phyloP scores from a whole-genome alignment of 768 basidiomycete species.

The Scleroderma citrinum region DNA sequence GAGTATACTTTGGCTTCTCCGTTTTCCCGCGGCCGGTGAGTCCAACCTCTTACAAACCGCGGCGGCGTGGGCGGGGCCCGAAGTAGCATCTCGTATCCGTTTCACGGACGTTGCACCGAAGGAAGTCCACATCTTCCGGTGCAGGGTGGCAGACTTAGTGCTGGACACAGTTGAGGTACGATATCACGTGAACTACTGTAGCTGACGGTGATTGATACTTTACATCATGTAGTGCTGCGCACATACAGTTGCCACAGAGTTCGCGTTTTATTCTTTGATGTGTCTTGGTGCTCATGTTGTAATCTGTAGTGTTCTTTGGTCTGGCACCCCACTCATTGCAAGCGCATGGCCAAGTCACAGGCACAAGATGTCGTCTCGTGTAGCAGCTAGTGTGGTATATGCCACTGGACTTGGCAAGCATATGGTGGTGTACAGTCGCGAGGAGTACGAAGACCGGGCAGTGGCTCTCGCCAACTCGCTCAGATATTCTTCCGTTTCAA shows the following conservation, averaged over 20 bases:
- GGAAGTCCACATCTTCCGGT: conserved; percentile 39
- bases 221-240: conserved; percentile 38
- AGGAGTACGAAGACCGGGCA: conserved; percentile 43
- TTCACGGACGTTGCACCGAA: conserved; percentile 47
- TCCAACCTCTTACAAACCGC: conserved; percentile 39
- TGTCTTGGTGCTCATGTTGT: not conserved
- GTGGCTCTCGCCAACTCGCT: conserved; percentile 33
- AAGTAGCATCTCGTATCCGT: conserved; percentile 39
- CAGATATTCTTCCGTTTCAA: conserved; percentile 4
- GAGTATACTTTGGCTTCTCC: conserved; percentile 49
- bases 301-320: conserved; percentile 40
- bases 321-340: conserved; percentile 47
- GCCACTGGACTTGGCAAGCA: conserved; percentile 43
- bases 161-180: conserved; percentile 48
- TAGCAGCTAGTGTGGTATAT: conserved; percentile 41
- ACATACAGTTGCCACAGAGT: conserved; percentile 48
- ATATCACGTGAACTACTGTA: not conserved
- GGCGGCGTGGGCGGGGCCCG: conserved; percentile 38
- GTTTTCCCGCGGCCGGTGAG: conserved; percentile 45
- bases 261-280: conserved; percentile 11
- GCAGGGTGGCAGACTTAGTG: conserved; percentile 43
- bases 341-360: conserved; percentile 37
- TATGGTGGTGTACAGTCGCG: conserved; percentile 39
- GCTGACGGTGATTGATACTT: not conserved
- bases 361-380: conserved; percentile 47